Conservation (phyloP, 2,329 filamentous ascomycete species). For the Fusarium guadeloupense region DNA sequence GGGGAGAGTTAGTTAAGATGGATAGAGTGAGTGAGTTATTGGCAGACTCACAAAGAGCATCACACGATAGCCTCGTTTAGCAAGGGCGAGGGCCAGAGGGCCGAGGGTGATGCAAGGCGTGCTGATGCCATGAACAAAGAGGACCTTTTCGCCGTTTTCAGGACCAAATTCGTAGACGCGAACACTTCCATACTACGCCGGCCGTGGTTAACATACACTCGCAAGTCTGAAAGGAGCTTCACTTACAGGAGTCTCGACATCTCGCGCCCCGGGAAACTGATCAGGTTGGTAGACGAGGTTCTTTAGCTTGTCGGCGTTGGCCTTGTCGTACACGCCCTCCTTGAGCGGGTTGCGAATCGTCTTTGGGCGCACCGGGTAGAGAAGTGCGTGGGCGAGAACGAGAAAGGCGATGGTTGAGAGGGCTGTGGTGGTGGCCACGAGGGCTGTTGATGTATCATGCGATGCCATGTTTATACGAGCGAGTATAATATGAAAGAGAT, state of each 20-base stretch:
- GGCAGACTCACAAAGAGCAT: constrained; percentile 72
- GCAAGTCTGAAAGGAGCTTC: background rate
- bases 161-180: constrained; percentile 87
- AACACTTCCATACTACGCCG: constrained; percentile 72
- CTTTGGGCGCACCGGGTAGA: constrained; percentile 53
- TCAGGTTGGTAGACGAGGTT: constrained; percentile 69
- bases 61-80: constrained; percentile 75
- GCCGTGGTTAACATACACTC: constrained; percentile 5
- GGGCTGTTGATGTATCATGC: constrained; percentile 37
- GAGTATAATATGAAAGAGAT: background rate
- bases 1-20: constrained; percentile 3
- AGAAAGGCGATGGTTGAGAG: constrained; percentile 54
- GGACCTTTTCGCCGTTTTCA: constrained; percentile 74
- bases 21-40: constrained; percentile 8
- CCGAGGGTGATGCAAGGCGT: constrained; percentile 80
- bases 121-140: constrained; percentile 85
- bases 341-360: constrained; percentile 57
- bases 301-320: constrained; percentile 51
- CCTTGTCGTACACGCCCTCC: constrained; percentile 47
- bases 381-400: constrained; percentile 45
- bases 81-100: constrained; percentile 73
- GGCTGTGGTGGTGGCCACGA: constrained; percentile 53
- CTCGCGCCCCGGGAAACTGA: constrained; percentile 75
- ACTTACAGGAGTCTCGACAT: constrained; percentile 72
- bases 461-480: constrained; percentile 9